Percentiles rank a stretch among this genome's conserved stretches.
Conservation (phyloP, 2,329 filamentous ascomycete species). For the Monilinia aucupariae region DNA sequence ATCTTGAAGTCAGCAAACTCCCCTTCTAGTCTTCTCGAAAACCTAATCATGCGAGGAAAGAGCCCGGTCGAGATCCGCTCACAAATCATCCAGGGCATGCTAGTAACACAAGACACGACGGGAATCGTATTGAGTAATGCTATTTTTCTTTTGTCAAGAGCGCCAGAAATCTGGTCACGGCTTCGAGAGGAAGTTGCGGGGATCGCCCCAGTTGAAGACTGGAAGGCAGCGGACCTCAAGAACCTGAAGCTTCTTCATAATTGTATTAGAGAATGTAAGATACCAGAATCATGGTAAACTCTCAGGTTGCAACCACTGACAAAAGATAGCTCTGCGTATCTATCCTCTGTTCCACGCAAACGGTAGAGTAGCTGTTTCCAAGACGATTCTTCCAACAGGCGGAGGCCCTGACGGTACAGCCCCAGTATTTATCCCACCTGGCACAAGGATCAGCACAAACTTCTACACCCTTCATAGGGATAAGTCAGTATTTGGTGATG, state of each 20-base stretch:
- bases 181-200: not conserved
- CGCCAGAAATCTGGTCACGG: not conserved
- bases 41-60: not conserved
- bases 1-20: not conserved
- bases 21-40: not conserved
- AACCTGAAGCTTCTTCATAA: not conserved
- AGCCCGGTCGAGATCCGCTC: not conserved
- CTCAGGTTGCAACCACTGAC: not conserved
- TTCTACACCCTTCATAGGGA: slow-evolving; percentile 13
- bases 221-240: not conserved
- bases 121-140: slow-evolving; percentile 10
- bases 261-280: slow-evolving; percentile 8
- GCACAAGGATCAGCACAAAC: slow-evolving; percentile 5
- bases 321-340: slow-evolving; percentile 20
- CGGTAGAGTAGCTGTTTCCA: slow-evolving; percentile 15
- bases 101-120: slow-evolving; percentile 11
- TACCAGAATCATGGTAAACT: no score
- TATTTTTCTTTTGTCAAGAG: slow-evolving; percentile 1
- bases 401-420: slow-evolving; percentile 19
- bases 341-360: slow-evolving; percentile 25
- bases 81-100: slow-evolving; percentile 11
- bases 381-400: slow-evolving; percentile 22
- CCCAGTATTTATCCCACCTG: slow-evolving; percentile 20
- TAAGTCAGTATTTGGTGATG: slow-evolving; percentile 55
- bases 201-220: not conserved